Conservation (phyloP, 371 early-diverging fungal species). For the Fennellomyces sp. region DNA sequence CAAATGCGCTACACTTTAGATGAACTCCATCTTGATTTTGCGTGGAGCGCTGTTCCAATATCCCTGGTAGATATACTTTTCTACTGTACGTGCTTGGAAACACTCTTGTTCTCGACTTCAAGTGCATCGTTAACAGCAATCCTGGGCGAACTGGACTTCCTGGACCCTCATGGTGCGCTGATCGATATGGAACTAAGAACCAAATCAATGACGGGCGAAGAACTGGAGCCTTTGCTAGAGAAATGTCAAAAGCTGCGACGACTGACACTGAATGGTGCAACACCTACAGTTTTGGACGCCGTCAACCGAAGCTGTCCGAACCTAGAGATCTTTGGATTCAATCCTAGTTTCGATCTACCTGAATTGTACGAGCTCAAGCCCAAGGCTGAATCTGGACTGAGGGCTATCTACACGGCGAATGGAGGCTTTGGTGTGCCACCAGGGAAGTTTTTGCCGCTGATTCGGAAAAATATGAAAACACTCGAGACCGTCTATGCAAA, state of each 20-base stretch:
- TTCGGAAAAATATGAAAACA: not conserved
- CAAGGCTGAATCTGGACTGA: not conserved
- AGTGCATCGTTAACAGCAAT: not conserved
- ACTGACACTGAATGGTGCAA: not conserved
- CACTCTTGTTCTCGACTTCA: not conserved
- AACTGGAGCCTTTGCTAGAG: not conserved
- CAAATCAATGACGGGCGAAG: not conserved
- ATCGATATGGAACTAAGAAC: not conserved
- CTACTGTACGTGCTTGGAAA: not conserved
- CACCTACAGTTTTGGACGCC: not conserved
- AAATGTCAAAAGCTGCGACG: not conserved
- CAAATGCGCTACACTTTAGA: not conserved
- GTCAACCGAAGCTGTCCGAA: not conserved
- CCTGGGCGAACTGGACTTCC: not conserved
- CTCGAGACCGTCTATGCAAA: not conserved
- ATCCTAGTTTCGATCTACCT: not conserved
- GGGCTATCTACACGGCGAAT: not conserved
- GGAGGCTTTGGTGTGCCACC: not conserved
- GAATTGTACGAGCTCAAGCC: not conserved
- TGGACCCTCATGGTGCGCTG: not conserved
- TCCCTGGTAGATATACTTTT: not conserved
- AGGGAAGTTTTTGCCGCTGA: not conserved
- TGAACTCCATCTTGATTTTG: not conserved
- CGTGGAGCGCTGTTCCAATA: not conserved
- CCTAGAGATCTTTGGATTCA: not conserved